These are phyloP conservation scores for Eimeria necatrix DNA, from an alignment of 169 alveolate genomes.

Conservation along the genomic window DNA sequence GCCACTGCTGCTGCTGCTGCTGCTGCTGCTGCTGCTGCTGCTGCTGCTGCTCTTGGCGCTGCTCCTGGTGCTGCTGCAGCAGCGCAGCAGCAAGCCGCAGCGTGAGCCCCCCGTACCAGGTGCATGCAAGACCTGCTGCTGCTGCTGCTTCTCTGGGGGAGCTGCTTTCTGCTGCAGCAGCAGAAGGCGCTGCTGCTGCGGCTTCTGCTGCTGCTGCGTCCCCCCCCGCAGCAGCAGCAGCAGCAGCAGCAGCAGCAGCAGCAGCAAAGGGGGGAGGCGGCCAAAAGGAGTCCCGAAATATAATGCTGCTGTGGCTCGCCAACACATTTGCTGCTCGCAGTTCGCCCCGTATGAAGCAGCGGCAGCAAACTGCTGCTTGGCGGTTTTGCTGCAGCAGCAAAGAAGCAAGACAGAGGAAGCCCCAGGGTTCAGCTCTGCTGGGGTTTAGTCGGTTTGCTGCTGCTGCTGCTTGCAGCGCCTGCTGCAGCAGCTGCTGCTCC, in stretches of 20 bases:
- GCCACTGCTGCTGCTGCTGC: neutral
- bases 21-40: conserved; percentile 9
- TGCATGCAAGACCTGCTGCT: neutral
- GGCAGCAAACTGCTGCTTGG: conserved; percentile 55
- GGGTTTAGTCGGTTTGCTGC: neutral
- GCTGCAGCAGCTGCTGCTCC: neutral
- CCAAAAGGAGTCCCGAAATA: neutral
- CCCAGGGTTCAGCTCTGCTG: neutral
- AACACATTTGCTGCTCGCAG: neutral
- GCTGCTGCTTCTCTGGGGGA: neutral
- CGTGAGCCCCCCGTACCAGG: neutral
- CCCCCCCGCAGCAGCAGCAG: too few relatives aligned
- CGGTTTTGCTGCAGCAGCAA: neutral
- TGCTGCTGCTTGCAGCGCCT: neutral
- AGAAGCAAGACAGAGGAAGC: neutral
- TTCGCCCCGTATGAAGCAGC: neutral
- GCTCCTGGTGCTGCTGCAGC: conserved; percentile 21
- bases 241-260: too few relatives aligned
- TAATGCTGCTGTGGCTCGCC: neutral
- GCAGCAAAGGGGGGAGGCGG: neutral
- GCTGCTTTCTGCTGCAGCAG: conserved; percentile 4
- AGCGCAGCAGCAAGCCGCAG: conserved; percentile 27
- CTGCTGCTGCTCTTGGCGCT: conserved; percentile 9
- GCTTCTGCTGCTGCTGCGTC: neutral
- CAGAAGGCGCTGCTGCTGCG: too few relatives aligned